Base-by-base conservation (phyloP, 2,329 filamentous ascomycete species). In the Hymenoscyphus scutula region DNA sequence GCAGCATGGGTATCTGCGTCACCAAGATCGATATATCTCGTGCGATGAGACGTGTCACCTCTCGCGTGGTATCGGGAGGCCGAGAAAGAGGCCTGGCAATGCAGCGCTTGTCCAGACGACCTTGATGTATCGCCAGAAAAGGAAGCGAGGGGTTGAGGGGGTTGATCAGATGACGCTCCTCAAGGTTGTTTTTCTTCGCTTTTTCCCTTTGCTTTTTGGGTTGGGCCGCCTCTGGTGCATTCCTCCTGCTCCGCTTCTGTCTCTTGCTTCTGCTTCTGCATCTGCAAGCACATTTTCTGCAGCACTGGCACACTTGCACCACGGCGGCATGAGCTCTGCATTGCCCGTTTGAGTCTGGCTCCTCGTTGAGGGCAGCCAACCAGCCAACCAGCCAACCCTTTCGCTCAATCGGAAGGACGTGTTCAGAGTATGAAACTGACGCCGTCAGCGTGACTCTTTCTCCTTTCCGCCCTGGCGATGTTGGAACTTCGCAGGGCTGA, bases 11-110 rank as follows among this genome's bases (percentile, higher is more conserved):
- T 38, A 48, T 27, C 41, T 58, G 61, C 51, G 45, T 61, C 56
- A 63, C 58, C 13, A 56, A 63, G 64, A 62, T 63, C 59, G 63
- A n/a, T 34, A 38, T 48, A 65, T 65, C 62, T 67, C 59, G 66
- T 67, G 59, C 60, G 54, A 66, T 62, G 56, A 60, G 66, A 68
- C 63, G 55, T 62, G 62, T 69, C 66, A 66, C 58, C 54, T 58
- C 27, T 59, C 45, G 53, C 30, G 55, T 64, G 60, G n/a, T 30
- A 41, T 60, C 30, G 53, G 53, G 30, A n/a, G 53, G 41, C 45
- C 53, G 53, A 48, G 55, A 60, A 59, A 11, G 57, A 60, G 57
- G 58, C 57, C 34, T 51, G 45, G n/a, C n/a, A 51, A 13, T 51
- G 45, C 45, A 25, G 45, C 25, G 45, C 45, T 51, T 53, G 45